Conservation (phyloP, 768 basidiomycete species). For the Dioszegia crocea region DNA sequence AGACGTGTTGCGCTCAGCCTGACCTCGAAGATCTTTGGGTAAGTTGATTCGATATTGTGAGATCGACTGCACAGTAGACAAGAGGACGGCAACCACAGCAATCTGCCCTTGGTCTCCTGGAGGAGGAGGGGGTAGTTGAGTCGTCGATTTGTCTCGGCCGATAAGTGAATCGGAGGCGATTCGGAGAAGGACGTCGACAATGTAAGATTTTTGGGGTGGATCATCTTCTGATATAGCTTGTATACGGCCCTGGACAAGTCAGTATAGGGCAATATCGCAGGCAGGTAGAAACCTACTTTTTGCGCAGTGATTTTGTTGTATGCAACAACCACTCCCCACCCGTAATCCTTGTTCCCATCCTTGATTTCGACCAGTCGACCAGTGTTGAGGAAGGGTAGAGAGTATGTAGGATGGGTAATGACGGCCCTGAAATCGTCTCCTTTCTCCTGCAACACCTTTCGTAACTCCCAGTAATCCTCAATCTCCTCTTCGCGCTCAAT, state of each 20-base stretch:
- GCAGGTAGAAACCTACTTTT: slow-evolving; percentile 55
- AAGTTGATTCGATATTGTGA: slow-evolving; percentile 80
- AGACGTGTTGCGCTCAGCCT: slow-evolving; percentile 69
- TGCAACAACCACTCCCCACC: slow-evolving; percentile 93
- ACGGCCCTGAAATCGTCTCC: slow-evolving; percentile 81
- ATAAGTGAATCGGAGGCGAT: slow-evolving; percentile 65
- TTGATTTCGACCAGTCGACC: slow-evolving; percentile 90
- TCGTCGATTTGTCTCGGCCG: slow-evolving; percentile 55
- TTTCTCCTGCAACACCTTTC: slow-evolving; percentile 90
- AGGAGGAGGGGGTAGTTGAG: slow-evolving; percentile 71
- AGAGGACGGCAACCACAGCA: slow-evolving; percentile 78
- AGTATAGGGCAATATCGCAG: not conserved
- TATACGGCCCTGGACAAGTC: slow-evolving; percentile 51
- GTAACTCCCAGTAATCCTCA: slow-evolving; percentile 82
- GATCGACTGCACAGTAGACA: slow-evolving; percentile 80
- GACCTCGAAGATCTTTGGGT: slow-evolving; percentile 80
- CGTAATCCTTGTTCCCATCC: slow-evolving; percentile 81
- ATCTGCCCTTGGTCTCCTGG: slow-evolving; percentile 70
- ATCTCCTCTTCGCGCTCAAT: slow-evolving; percentile 80
- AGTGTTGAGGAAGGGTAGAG: slow-evolving; percentile 85
- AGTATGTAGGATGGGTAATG: slow-evolving; percentile 89
- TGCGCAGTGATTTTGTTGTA: slow-evolving; percentile 80
- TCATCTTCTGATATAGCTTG: slow-evolving; percentile 54
- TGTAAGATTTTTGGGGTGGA: slow-evolving; percentile 82
- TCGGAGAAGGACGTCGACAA: slow-evolving; percentile 85